phyloP scores from a whole-genome alignment of 1,284 basidiomycete genomes.

The Dichomitus squalens region DNA sequence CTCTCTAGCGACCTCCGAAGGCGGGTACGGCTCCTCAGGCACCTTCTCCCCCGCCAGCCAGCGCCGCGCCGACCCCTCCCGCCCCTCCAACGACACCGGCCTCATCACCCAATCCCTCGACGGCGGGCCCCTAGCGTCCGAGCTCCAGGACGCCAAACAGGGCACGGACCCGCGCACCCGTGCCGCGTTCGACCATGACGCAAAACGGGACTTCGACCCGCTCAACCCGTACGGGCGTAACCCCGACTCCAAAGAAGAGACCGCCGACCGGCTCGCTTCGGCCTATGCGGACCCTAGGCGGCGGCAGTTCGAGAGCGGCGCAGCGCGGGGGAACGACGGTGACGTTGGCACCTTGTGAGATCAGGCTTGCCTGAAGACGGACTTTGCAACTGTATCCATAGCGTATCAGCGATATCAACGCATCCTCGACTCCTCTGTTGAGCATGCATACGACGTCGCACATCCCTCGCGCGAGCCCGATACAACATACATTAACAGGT shows the following conservation, averaged over 20 bases:
- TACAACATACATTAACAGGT: constrained; percentile 7
- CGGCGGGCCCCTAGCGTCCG: constrained; percentile 26
- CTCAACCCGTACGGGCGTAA: constrained; percentile 33
- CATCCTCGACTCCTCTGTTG: too few species aligned
- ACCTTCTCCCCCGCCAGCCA: constrained; percentile 23
- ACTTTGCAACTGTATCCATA: too few species aligned
- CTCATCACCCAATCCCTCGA: constrained; percentile 30
- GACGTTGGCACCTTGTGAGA: too few species aligned
- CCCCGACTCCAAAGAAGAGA: constrained; percentile 30
- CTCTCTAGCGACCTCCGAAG: constrained; percentile 36
- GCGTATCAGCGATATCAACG: too few species aligned
- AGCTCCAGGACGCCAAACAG: constrained; percentile 33
- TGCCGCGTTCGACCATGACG: constrained; percentile 28
- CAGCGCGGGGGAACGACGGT: constrained; percentile 19
- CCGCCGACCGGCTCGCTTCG: constrained; percentile 30
- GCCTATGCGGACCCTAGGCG: constrained; percentile 30
- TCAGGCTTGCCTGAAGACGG: too few species aligned
- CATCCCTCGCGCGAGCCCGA: too few species aligned
- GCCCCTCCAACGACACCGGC: constrained; percentile 13
- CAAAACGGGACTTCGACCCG: constrained; percentile 29
- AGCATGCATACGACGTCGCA: not conserved
- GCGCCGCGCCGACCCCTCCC: constrained; percentile 15
- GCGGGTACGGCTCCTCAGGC: constrained; percentile 34
- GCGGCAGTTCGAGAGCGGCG: constrained; percentile 26
- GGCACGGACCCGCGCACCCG: constrained; percentile 30